phyloP scores from a whole-genome alignment of 352 stramenopile genomes.

The Plasmopara viticola region DNA sequence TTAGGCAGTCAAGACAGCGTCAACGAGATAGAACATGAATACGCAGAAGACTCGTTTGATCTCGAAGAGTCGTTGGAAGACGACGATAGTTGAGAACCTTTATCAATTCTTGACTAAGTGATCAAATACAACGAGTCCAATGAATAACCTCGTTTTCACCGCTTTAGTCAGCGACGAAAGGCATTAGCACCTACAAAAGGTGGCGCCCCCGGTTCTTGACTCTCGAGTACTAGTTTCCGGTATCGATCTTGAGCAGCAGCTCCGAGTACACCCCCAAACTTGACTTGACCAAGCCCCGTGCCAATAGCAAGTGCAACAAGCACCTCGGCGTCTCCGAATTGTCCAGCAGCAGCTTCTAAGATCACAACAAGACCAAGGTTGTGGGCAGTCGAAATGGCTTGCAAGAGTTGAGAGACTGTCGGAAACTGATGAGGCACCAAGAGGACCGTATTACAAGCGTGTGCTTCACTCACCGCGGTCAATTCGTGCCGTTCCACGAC shows the following conservation, averaged over 20 bases:
- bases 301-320: slow-evolving; percentile 45
- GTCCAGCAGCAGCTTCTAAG: slow-evolving; percentile 31
- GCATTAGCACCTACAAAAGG: slow-evolving; percentile 35
- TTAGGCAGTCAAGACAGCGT: slow-evolving; percentile 12
- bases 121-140: slow-evolving; percentile 2
- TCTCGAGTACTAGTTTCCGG: slow-evolving; percentile 44
- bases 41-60: slow-evolving; percentile 71
- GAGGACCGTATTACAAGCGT: slow-evolving; percentile 55
- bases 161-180: slow-evolving; percentile 16
- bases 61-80: slow-evolving; percentile 68
- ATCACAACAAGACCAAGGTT: slow-evolving; percentile 48
- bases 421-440: slow-evolving; percentile 49
- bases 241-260: slow-evolving; percentile 46
- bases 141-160: slow-evolving; percentile 1
- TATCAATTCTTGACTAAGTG: background rate
- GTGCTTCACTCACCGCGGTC: slow-evolving; percentile 39
- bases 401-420: slow-evolving; percentile 40
- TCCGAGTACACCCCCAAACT: slow-evolving; percentile 52
- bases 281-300: slow-evolving; percentile 53
- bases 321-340: slow-evolving; percentile 33
- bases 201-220: slow-evolving; percentile 35
- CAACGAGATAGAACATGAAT: slow-evolving; percentile 39
- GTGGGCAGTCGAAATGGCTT: slow-evolving; percentile 38
- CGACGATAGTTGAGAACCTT: slow-evolving; percentile 17
- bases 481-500: slow-evolving; percentile 35